phyloP scores from a whole-genome alignment of 495 filamentous ascomycete genomes.

The Annulohypoxylon bovei region DNA sequence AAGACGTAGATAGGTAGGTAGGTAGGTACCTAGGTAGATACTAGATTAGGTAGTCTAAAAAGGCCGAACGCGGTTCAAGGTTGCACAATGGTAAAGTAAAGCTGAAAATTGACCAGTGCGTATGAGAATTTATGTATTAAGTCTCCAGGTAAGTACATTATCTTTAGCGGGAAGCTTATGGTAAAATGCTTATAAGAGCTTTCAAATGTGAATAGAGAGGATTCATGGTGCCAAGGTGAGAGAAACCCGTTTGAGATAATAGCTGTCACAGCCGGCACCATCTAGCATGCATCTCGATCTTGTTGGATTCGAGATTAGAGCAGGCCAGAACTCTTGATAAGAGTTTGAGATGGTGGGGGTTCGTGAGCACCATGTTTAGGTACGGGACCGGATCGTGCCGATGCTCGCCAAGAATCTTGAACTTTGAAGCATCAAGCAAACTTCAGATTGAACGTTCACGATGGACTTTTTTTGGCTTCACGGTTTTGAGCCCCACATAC shows the following conservation, averaged over 20 bases:
- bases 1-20: neutral
- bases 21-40: too few species aligned
- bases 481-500: neutral
- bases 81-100: too few species aligned
- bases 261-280: too few species aligned
- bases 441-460: neutral
- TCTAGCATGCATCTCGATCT: neutral
- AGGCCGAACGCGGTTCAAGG: too few species aligned
- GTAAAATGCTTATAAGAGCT: neutral
- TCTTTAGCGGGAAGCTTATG: neutral
- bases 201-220: neutral
- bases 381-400: constrained; percentile 1
- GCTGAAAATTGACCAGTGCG: too few species aligned
- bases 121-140: too few species aligned
- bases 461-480: neutral
- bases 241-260: too few species aligned
- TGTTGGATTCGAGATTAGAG: neutral
- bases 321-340: neutral
- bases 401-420: neutral
- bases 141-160: neutral
- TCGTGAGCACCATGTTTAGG: neutral
- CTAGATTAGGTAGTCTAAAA: too few species aligned
- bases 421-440: neutral
- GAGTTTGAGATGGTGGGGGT: neutral
- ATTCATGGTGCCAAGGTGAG: too few species aligned